These are phyloP conservation scores for Xylaria sp. DNA, from an alignment of 2,329 filamentous ascomycete species.

Conservation along the genomic window DNA sequence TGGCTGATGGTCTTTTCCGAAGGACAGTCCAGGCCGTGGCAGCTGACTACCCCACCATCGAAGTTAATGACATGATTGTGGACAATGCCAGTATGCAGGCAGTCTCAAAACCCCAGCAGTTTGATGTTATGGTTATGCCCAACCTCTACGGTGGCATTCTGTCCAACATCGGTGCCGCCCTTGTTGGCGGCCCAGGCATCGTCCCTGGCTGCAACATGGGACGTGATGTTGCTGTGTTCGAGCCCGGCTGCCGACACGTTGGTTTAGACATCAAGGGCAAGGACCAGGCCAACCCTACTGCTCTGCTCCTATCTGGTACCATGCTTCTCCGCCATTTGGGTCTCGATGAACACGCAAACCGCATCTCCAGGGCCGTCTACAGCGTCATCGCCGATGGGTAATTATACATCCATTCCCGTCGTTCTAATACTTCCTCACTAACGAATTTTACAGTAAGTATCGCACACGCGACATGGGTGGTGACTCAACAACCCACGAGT, in stretches of 20 bases:
- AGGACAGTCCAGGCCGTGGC: slow-evolving; percentile 94
- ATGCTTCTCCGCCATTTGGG: slow-evolving; percentile 98
- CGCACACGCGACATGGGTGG: slow-evolving; percentile 98
- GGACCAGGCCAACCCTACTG: slow-evolving; percentile 98
- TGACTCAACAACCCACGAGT: slow-evolving; percentile 87
- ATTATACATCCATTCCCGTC: slow-evolving; percentile 51
- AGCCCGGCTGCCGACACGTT: slow-evolving; percentile 98
- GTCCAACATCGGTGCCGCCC: slow-evolving; percentile 97
- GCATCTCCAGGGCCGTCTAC: slow-evolving; percentile 88
- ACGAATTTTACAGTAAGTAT: slow-evolving; percentile 70
- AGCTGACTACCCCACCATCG: slow-evolving; percentile 93
- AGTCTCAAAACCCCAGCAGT: slow-evolving; percentile 94
- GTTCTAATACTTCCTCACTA: slow-evolving; percentile 48
- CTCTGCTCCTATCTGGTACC: slow-evolving; percentile 91
- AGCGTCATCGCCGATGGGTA: slow-evolving; percentile 88
- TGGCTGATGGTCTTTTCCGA: slow-evolving; percentile 98
- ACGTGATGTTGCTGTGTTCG: slow-evolving; percentile 96
- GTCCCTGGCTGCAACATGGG: slow-evolving; percentile 99
- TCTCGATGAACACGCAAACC: slow-evolving; percentile 97
- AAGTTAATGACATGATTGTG: slow-evolving; percentile 99
- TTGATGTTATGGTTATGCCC: slow-evolving; percentile 99
- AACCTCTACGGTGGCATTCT: slow-evolving; percentile 99
- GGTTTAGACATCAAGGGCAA: slow-evolving; percentile 99
- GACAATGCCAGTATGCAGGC: slow-evolving; percentile 99
- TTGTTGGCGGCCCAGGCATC: slow-evolving; percentile 95